Evolutionary conservation across 2,329 filamentous ascomycete species (phyloP).

Genomic region (Botryosphaeria dothidea): DNA sequence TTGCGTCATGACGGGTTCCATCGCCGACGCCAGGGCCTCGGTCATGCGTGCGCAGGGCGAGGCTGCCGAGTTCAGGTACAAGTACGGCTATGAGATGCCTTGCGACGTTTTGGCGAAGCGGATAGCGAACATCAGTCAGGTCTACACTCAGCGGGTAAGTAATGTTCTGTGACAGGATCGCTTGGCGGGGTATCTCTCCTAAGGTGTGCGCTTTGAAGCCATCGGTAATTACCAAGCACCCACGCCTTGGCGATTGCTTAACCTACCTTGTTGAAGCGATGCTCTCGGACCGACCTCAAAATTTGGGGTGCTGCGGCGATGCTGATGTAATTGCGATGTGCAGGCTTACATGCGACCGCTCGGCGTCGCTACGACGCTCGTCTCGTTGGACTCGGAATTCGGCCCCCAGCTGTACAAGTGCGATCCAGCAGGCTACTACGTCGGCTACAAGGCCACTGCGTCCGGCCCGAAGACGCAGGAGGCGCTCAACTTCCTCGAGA

Average conservation of each 20-base stretch:
- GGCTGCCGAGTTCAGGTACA: slow-evolving; percentile 97
- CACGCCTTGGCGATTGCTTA: not conserved
- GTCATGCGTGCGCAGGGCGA: slow-evolving; percentile 92
- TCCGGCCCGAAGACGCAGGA: slow-evolving; percentile 98
- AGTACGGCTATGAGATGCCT: slow-evolving; percentile 99
- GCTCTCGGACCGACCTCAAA: not conserved
- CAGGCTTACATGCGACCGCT: slow-evolving; percentile 97
- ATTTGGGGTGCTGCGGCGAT: not conserved
- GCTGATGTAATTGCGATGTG: slow-evolving; percentile 23
- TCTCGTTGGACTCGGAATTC: slow-evolving; percentile 75
- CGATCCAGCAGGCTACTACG: slow-evolving; percentile 96
- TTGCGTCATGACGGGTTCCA: slow-evolving; percentile 97
- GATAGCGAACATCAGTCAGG: slow-evolving; percentile 97
- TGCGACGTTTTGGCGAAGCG: slow-evolving; percentile 95
- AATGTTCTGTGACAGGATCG: not conserved
- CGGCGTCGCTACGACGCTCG: slow-evolving; percentile 87
- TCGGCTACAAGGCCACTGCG: slow-evolving; percentile 96
- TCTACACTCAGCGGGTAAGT: slow-evolving; percentile 92
- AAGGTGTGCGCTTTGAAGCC: not conserved
- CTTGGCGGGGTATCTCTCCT: not conserved
- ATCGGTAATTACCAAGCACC: not conserved
- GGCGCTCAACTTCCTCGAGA: slow-evolving; percentile 96
- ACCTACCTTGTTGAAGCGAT: not conserved
- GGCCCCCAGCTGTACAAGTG: slow-evolving; percentile 98
- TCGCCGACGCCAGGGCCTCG: slow-evolving; percentile 89